Evolutionary conservation across 2,329 filamentous ascomycete species (phyloP).

Genomic region (Chlorencoelia australis): DNA sequence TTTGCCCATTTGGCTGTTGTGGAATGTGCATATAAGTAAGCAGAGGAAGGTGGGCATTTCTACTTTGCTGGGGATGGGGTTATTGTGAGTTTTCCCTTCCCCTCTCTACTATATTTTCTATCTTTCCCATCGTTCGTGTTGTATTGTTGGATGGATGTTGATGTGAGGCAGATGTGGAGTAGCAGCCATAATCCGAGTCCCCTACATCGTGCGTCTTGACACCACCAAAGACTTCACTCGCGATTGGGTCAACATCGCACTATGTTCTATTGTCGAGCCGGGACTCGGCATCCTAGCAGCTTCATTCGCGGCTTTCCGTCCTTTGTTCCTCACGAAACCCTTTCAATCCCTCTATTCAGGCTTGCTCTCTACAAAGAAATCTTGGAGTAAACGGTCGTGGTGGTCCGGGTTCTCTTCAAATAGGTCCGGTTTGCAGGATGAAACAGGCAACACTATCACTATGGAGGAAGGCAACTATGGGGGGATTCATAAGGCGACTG

Average conservation of each 20-base stretch:
- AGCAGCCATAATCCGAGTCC: background rate
- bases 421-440: too few relatives aligned
- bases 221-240: background rate
- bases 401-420: too few relatives aligned
- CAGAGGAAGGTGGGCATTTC: slow-evolving; percentile 1
- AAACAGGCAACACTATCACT: too few relatives aligned
- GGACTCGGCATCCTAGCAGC: slow-evolving; percentile 1
- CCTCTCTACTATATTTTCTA: background rate
- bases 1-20: slow-evolving; percentile 40
- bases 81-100: background rate
- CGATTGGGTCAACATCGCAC: background rate
- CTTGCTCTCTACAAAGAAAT: background rate
- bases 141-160: background rate
- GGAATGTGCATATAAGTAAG: slow-evolving; percentile 20
- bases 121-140: background rate
- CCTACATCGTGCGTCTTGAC: background rate
- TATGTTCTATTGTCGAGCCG: slow-evolving; percentile 1
- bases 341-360: background rate
- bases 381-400: background rate
- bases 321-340: background rate
- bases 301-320: slow-evolving; percentile 1
- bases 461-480: too few relatives aligned
- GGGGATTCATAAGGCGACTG: too few relatives aligned
- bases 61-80: background rate
- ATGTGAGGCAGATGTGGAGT: slow-evolving; percentile 1